These are phyloP conservation scores for Acanthamoeba royreba DNA, from an alignment of 208 protist genomes.

Conservation along the genomic window DNA sequence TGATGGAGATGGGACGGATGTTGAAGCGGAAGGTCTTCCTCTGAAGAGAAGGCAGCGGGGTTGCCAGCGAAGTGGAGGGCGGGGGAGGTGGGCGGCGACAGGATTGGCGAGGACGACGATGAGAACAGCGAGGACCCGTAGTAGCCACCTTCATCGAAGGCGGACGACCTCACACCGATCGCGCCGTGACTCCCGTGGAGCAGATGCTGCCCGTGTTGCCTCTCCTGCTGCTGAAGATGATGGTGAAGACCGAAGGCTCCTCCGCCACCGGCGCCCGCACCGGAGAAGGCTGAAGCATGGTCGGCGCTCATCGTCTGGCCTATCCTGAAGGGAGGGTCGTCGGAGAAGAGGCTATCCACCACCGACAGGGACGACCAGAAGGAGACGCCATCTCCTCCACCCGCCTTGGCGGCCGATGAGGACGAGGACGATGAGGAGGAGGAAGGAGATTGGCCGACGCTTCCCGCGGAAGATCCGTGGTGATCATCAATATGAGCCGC, in stretches of 20 bases:
- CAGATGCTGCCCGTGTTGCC: neutral
- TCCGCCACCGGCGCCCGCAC: neutral
- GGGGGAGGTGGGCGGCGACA: neutral
- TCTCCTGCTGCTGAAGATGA: neutral
- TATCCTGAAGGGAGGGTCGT: slow-evolving; percentile 2
- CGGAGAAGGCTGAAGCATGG: neutral
- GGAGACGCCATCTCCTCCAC: neutral
- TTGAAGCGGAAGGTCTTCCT: neutral
- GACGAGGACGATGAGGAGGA: neutral
- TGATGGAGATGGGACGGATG: neutral
- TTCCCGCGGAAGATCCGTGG: no score
- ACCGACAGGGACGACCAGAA: slow-evolving; percentile 50
- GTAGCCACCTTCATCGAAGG: slow-evolving; percentile 32
- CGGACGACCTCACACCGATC: neutral
- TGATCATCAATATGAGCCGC: no score
- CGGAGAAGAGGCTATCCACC: slow-evolving; percentile 48
- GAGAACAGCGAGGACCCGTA: neutral
- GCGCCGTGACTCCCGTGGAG: neutral
- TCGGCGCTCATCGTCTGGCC: slow-evolving; percentile 24
- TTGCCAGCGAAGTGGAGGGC: neutral
- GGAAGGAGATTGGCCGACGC: no score
- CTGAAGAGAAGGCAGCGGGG: neutral
- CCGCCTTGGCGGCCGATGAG: neutral
- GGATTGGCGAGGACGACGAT: neutral
- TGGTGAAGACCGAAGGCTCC: neutral